Conservation (phyloP, 2,329 filamentous ascomycete genomes). For the Cadophora gregata region DNA sequence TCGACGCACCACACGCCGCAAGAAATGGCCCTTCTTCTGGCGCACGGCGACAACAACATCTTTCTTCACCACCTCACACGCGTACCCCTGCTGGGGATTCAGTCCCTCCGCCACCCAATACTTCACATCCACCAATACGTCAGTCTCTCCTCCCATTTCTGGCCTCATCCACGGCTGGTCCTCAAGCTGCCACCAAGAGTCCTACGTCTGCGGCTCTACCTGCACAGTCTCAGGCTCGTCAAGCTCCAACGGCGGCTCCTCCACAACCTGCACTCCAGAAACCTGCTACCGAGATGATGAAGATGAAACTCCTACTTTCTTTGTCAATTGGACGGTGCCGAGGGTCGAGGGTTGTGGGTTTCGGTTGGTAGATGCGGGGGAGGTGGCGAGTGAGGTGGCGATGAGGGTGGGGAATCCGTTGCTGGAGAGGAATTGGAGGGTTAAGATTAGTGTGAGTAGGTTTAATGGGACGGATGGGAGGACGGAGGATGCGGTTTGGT, state of each 20-base stretch:
- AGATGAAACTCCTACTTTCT: not conserved
- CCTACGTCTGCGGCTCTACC: not conserved
- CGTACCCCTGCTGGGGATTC: conserved; percentile 3
- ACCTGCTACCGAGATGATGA: not conserved
- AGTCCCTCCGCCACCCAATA: not conserved
- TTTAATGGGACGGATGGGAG: not conserved
- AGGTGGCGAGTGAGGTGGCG: conserved; percentile 7
- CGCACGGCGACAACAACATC: not conserved
- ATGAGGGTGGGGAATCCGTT: conserved; percentile 10
- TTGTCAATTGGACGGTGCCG: not conserved
- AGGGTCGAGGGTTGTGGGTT: conserved; percentile 5
- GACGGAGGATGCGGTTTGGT: not conserved
- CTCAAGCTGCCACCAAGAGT: not conserved
- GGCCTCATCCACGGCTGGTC: not conserved
- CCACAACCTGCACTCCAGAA: conserved; percentile 2
- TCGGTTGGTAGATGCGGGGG: conserved; percentile 1
- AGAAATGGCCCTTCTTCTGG: conserved; percentile 12
- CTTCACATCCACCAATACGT: not conserved
- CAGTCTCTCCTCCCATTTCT: not conserved
- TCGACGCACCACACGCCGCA: not conserved
- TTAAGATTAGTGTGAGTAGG: not conserved
- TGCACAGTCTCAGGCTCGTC: not conserved
- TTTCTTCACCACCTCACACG: not conserved
- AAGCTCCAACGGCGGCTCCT: not conserved
- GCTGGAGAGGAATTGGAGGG: conserved; percentile 9